phyloP scores from a whole-genome alignment of 2,329 filamentous ascomycete species.

The Xenoacremonium recifei region DNA sequence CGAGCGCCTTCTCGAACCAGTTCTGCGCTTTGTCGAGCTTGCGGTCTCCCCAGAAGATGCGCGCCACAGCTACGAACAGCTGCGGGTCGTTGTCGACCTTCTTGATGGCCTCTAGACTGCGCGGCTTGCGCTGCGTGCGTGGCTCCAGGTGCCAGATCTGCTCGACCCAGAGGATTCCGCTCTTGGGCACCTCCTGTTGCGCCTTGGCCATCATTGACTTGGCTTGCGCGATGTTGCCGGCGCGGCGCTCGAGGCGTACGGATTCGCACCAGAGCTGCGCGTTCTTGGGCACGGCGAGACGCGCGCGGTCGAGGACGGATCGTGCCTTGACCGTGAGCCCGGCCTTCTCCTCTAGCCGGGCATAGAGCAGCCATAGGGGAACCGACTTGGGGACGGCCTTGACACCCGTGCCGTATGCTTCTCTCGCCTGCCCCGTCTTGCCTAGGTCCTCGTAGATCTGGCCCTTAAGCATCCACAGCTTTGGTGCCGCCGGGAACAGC shows the following conservation, averaged over 20 bases:
- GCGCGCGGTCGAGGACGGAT: conserved; percentile 87
- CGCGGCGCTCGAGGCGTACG: conserved; percentile 87
- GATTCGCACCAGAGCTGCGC: conserved; percentile 88
- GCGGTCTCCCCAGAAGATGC: conserved; percentile 94
- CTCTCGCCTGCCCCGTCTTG: conserved; percentile 79
- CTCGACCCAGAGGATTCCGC: conserved; percentile 87
- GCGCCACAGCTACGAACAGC: conserved; percentile 86
- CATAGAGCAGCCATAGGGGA: conserved; percentile 85
- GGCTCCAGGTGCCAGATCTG: conserved; percentile 93
- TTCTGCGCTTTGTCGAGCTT: conserved; percentile 89
- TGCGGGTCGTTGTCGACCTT: conserved; percentile 91
- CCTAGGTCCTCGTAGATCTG: conserved; percentile 89
- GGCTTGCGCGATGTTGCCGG: conserved; percentile 79
- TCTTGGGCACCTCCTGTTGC: conserved; percentile 85
- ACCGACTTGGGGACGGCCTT: conserved; percentile 83
- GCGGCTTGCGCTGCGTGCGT: conserved; percentile 87
- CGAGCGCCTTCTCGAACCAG: conserved; percentile 96
- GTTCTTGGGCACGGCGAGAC: conserved; percentile 82
- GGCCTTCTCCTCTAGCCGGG: conserved; percentile 80
- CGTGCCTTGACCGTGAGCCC: conserved; percentile 88
- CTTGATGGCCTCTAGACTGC: conserved; percentile 91
- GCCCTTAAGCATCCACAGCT: conserved; percentile 98
- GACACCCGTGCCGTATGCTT: conserved; percentile 86
- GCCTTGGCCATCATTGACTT: conserved; percentile 92
- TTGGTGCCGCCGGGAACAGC: conserved; percentile 79